A percentile compares a stretch with the other conserved stretches of the same genome.
Evolutionary conservation across 2,329 filamentous ascomycete species (phyloP).

Genomic region (Metarhizium humberi): DNA sequence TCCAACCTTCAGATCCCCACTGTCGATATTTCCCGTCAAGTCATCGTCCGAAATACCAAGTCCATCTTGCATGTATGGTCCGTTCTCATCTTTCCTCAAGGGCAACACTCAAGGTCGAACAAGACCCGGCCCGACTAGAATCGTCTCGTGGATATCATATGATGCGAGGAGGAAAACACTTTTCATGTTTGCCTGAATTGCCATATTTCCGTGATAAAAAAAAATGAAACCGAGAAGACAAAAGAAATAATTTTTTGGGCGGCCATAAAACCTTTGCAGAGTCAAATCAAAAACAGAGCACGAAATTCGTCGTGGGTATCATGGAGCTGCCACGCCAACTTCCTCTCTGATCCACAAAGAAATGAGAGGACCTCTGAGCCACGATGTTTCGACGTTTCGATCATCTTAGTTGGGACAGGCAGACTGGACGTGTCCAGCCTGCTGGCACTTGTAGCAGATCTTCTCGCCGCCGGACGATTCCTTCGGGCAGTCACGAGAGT

Average conservation of each 20-base stretch:
- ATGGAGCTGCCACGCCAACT: slow-evolving; percentile 32
- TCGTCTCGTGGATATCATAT: neutral
- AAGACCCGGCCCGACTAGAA: neutral
- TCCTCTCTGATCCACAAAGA: slow-evolving; percentile 12
- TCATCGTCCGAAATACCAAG: slow-evolving; percentile 1
- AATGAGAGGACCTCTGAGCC: slow-evolving; percentile 14
- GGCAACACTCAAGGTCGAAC: neutral
- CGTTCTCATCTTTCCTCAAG: neutral
- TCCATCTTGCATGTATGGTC: neutral
- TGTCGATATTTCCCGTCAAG: slow-evolving; percentile 1
- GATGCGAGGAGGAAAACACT: neutral
- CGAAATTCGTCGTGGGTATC: slow-evolving; percentile 30
- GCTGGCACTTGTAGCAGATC: slow-evolving; percentile 95
- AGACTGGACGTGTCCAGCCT: slow-evolving; percentile 81
- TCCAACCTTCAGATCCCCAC: neutral
- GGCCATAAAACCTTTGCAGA: slow-evolving; percentile 15
- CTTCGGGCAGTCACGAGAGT: slow-evolving; percentile 92
- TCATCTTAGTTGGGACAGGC: slow-evolving; percentile 66
- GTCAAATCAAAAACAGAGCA: slow-evolving; percentile 14
- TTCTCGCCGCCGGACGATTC: slow-evolving; percentile 82
- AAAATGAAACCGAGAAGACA: neutral
- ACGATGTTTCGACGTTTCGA: slow-evolving; percentile 7
- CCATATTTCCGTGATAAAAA: neutral
- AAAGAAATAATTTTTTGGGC: slow-evolving; percentile 6
- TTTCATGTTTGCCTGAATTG: slow-evolving; percentile 1